phyloP scores from a whole-genome alignment of 73 alveolate species.

The Paramecium caudatum region DNA sequence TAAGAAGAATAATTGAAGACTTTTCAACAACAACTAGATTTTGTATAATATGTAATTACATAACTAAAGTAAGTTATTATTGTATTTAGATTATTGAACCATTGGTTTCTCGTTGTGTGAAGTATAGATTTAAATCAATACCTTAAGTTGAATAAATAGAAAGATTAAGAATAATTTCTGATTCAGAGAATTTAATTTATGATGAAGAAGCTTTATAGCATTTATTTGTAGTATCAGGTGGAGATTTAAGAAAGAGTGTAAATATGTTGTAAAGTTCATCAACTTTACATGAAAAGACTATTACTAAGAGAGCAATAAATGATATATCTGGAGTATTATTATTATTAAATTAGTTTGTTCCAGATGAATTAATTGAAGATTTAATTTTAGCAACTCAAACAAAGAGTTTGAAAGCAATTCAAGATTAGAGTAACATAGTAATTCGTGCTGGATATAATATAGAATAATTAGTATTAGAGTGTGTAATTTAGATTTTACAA shows the following conservation, averaged over 20 bases:
- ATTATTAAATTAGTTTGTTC: not conserved
- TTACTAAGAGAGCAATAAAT: conserved; percentile 84
- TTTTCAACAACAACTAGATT: conserved; percentile 97
- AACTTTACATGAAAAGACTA: conserved; percentile 81
- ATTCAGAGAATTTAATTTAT: conserved; percentile 87
- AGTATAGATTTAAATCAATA: conserved; percentile 98
- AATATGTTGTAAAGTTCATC: conserved; percentile 92
- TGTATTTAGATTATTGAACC: conserved; percentile 94
- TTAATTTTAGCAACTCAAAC: not conserved
- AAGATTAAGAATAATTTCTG: conserved; percentile 87
- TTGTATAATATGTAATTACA: conserved; percentile 99
- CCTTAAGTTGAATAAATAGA: conserved; percentile 93
- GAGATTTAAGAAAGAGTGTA: conserved; percentile 96
- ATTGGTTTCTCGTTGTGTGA: conserved; percentile 98
- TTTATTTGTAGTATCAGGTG: conserved; percentile 90
- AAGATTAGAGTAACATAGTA: not conserved
- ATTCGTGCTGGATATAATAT: conserved; percentile 5
- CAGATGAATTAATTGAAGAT: conserved; percentile 57
- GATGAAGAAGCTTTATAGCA: conserved; percentile 84
- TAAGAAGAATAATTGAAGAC: conserved; percentile 99
- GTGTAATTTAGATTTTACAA: not conserved
- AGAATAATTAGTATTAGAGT: not conserved
- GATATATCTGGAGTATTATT: conserved; percentile 91
- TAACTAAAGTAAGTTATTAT: conserved; percentile 82
- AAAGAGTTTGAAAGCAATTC: not conserved